Evolutionary conservation across 1,284 basidiomycete species (phyloP).

Genomic region (Porodaedalea pini): DNA sequence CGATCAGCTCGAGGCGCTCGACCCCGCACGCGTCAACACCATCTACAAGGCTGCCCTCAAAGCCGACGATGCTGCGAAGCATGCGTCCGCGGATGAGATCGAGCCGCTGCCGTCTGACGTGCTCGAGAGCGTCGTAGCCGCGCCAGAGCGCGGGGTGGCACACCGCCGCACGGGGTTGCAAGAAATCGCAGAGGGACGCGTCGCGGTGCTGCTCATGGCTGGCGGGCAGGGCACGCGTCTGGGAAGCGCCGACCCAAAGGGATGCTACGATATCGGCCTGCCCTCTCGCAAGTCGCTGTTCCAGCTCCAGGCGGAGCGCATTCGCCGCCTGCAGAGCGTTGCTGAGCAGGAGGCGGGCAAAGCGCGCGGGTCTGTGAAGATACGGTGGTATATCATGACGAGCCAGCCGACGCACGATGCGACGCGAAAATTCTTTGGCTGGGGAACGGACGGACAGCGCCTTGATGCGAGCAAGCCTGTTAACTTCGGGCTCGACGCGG

Average conservation of each 20-base stretch:
- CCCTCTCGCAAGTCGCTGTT: constrained; percentile 93
- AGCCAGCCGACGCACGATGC: constrained; percentile 89
- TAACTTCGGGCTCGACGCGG: constrained; percentile 82
- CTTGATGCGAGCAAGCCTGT: constrained; percentile 46
- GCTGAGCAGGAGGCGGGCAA: constrained; percentile 60
- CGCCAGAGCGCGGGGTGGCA: constrained; percentile 54
- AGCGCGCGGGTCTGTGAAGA: constrained; percentile 55
- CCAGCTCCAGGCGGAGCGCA: constrained; percentile 95
- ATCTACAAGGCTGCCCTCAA: constrained; percentile 79
- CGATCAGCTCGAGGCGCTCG: constrained; percentile 76
- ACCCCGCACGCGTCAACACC: constrained; percentile 89
- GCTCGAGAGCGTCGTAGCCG: constrained; percentile 59
- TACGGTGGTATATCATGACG: constrained; percentile 99
- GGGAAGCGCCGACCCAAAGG: constrained; percentile 91
- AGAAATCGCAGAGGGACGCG: constrained; percentile 78
- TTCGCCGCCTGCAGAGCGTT: constrained; percentile 76
- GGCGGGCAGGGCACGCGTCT: constrained; percentile 97
- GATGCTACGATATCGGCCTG: constrained; percentile 95
- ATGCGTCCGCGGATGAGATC: constrained; percentile 48
- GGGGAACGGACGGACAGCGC: constrained; percentile 14
- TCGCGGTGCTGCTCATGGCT: constrained; percentile 94
- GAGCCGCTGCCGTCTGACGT: constrained; percentile 78
- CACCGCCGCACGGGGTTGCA: constrained; percentile 77
- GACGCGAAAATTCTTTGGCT: constrained; percentile 80
- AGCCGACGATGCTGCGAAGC: constrained; percentile 54